Conservation (phyloP, 1,284 basidiomycete species). For the Heliocybe sulcata region DNA sequence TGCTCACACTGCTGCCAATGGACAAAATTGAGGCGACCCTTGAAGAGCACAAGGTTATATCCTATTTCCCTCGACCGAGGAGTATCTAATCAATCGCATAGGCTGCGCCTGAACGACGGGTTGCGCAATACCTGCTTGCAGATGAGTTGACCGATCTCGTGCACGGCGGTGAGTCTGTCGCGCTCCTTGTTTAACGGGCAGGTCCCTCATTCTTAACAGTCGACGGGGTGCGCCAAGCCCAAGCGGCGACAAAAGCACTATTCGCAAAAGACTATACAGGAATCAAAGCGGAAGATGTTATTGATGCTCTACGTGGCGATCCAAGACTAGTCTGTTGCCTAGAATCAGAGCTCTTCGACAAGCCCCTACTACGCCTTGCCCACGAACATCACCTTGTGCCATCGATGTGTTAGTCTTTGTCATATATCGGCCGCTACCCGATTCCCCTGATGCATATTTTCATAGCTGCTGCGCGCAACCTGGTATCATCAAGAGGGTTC, state of each 20-base stretch:
- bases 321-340: conserved; percentile 43
- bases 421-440: conserved; percentile 2
- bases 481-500: conserved; percentile 44
- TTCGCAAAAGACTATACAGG: conserved; percentile 44
- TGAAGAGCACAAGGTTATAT: conserved; percentile 44
- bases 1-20: conserved; percentile 78
- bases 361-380: conserved; percentile 50
- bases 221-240: conserved; percentile 41
- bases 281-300: conserved; percentile 38
- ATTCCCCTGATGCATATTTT: conserved; percentile 1
- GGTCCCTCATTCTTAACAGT: conserved; percentile 17
- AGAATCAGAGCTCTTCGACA: conserved; percentile 34
- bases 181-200: neutral
- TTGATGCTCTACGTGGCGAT: conserved; percentile 53
- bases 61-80: conserved; percentile 6
- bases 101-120: conserved; percentile 49
- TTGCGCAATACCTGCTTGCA: conserved; percentile 78
- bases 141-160: conserved; percentile 85
- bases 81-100: conserved; percentile 18
- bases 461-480: conserved; percentile 45
- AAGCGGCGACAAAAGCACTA: conserved; percentile 51
- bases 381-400: conserved; percentile 40
- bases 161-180: conserved; percentile 57
- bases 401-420: conserved; percentile 43
- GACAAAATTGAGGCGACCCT: conserved; percentile 55